These are phyloP conservation scores for Colletotrichum liaoningense DNA, from an alignment of 2,329 filamentous ascomycete genomes.

Conservation along the genomic window DNA sequence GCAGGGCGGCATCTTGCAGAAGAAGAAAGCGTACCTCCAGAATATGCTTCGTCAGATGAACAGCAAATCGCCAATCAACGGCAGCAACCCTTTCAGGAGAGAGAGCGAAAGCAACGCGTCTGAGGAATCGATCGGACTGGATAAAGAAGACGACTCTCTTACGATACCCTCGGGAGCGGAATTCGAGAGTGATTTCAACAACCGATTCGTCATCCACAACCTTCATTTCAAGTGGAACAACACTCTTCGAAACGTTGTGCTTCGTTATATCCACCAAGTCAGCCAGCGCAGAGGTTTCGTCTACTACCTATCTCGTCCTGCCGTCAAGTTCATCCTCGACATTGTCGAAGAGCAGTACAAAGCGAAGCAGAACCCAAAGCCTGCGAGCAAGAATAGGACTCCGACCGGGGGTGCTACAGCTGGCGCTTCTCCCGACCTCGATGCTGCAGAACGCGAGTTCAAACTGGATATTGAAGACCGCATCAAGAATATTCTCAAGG, in stretches of 20 bases:
- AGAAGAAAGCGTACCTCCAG: conserved; percentile 69
- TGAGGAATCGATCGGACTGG: conserved; percentile 57
- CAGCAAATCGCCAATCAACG: conserved; percentile 46
- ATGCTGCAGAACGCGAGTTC: conserved; percentile 66
- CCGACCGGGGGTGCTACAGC: conserved; percentile 32
- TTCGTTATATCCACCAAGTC: conserved; percentile 97
- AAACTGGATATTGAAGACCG: conserved; percentile 80
- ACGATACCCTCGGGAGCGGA: conserved; percentile 80
- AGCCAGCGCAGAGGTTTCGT: conserved; percentile 95
- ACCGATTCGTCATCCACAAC: conserved; percentile 98
- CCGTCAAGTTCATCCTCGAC: conserved; percentile 97
- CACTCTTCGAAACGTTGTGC: conserved; percentile 90
- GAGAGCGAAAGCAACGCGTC: conserved; percentile 41
- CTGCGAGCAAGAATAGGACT: conserved; percentile 40
- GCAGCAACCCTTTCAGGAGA: conserved; percentile 41
- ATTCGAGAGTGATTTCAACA: conserved; percentile 95
- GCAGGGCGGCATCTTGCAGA: conserved; percentile 66
- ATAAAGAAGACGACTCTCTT: conserved; percentile 64
- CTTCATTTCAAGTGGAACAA: conserved; percentile 99
- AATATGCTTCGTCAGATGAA: conserved; percentile 66
- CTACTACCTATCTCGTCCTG: conserved; percentile 95
- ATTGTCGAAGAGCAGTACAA: conserved; percentile 95
- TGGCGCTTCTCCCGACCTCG: conserved; percentile 49
- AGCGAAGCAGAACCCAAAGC: conserved; percentile 61
- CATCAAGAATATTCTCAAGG: conserved; percentile 86